Evolutionary conservation across 1,284 basidiomycete genomes (phyloP), one percentile per base, ranked within the genome.

Genomic region (Moesziomyces parantarcticus): DNA sequence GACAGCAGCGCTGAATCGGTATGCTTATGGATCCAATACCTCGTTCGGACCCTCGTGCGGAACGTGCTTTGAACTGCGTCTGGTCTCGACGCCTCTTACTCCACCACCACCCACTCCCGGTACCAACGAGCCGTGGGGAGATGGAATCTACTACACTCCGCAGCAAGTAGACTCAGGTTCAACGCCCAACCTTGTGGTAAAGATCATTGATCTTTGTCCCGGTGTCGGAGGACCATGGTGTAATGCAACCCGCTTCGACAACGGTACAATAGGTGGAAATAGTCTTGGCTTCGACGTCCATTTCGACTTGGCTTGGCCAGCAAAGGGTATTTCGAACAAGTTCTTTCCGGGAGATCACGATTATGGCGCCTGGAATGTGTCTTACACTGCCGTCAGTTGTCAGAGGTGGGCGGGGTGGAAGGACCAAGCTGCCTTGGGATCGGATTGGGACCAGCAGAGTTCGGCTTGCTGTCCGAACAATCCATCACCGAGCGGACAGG

Each of bases 241-340:
- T 60, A 77, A 76, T 45, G 62, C 74, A 5, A 77, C 70, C 1
- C 41, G 39, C 0, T n/a, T 68, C 14, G 50, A 25, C 13, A 60
- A 63, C 32, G 55, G 59, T 2, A 72, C 60, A 2, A 47, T 58
- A 9, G 4, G 58, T 20, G 66, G 69, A 13, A 80, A 80, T 50
- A 58, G 51, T 50, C 58, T 75, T 0, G 76, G 75, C 2, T 71
- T 68, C 21, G 59, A 66, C 13, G 58, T 80, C 8, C 78, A 80
- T 47, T 80, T 78, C 34, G 78, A 80, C 57, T 69, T 80, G 4
- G 78, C 78, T 26, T 80, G 78, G 78, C 78, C 78, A 1, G 58
- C 66, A 1, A 53, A 51, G 23, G 75, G 39, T 0, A 79, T 80
- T 34, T 23, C 71, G 8, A 72, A 64, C 0, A 46, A 50, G 39